Conservation (phyloP, 192 early-diverging fungal species). For the Allomyces arbusculus region DNA sequence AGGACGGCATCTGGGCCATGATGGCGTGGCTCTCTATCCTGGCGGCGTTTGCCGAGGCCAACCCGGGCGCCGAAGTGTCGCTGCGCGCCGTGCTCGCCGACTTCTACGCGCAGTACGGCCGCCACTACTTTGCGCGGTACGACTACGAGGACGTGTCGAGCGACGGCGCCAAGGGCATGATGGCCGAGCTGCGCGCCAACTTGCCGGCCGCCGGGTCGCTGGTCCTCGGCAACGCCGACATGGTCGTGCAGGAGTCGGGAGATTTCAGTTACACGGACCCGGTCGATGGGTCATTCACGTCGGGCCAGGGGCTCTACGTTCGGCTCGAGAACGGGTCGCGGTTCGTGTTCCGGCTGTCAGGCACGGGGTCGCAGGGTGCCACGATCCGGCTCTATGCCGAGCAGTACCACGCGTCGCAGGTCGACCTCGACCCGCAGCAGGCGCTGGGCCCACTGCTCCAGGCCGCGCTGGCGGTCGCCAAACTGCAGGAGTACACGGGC, state of each 20-base stretch:
- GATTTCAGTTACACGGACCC: constrained; percentile 93
- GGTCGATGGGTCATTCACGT: constrained; percentile 63
- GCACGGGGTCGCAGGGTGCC: constrained; percentile 87
- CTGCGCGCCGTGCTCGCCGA: constrained; percentile 61
- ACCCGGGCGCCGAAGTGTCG: constrained; percentile 16
- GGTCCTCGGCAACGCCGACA: too few relatives aligned
- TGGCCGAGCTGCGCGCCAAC: constrained; percentile 39
- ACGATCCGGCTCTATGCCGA: constrained; percentile 93
- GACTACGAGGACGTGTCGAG: constrained; percentile 92
- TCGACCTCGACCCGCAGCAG: constrained; percentile 47
- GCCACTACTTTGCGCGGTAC: constrained; percentile 83
- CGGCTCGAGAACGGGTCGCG: constrained; percentile 81
- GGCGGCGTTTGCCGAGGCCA: constrained; percentile 40
- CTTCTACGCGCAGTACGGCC: constrained; percentile 69
- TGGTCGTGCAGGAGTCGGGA: constrained; percentile 37
- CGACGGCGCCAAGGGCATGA: constrained; percentile 55
- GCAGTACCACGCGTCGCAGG: constrained; percentile 50
- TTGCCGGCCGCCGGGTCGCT: too few relatives aligned
- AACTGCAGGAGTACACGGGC: constrained; percentile 63
- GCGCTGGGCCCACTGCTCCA: constrained; percentile 77
- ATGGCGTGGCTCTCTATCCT: constrained; percentile 94
- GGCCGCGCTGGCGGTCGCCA: constrained; percentile 51
- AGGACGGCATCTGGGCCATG: constrained; percentile 96
- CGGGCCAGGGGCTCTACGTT: constrained; percentile 75
- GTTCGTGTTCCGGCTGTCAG: constrained; percentile 76